phyloP scores from a whole-genome alignment of 176 grass and related monocot genomes.

The Stipa capillata region DNA sequence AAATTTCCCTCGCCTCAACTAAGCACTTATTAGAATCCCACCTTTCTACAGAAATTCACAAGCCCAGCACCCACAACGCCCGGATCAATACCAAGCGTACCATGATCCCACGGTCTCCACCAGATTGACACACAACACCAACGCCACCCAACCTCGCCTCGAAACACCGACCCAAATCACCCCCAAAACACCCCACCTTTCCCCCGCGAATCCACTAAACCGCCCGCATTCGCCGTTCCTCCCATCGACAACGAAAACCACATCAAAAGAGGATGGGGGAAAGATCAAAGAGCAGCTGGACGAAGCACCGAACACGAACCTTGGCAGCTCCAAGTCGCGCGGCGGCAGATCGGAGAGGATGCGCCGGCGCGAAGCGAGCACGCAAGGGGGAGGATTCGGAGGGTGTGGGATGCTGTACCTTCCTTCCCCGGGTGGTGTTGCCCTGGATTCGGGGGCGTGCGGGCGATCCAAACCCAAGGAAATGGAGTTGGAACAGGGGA shows the following conservation, averaged over 20 bases:
- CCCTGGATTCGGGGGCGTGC: slow-evolving; percentile 4
- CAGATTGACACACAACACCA: not conserved
- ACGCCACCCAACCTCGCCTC: not conserved
- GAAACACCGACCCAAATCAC: not conserved
- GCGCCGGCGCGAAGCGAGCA: not conserved
- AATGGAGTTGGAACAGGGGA: not conserved
- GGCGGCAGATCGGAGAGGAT: not conserved
- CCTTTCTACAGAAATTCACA: not conserved
- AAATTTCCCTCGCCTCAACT: not conserved
- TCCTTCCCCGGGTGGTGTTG: not conserved
- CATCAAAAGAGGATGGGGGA: not conserved
- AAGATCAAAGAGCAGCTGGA: not conserved
- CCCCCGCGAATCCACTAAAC: not conserved
- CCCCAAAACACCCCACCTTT: not conserved
- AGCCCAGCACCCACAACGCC: not conserved
- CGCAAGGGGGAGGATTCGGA: not conserved
- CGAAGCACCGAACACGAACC: not conserved
- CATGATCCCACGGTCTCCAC: not conserved
- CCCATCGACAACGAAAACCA: not conserved
- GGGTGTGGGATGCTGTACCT: not conserved
- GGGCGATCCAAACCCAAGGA: slow-evolving; percentile 14
- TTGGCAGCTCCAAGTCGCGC: not conserved
- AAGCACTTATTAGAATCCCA: not conserved
- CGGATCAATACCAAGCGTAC: not conserved
- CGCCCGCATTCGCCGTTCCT: slow-evolving; percentile 1